Conservation (phyloP, 2,329 filamentous ascomycete species). For the Colletotrichum simmondsii region DNA sequence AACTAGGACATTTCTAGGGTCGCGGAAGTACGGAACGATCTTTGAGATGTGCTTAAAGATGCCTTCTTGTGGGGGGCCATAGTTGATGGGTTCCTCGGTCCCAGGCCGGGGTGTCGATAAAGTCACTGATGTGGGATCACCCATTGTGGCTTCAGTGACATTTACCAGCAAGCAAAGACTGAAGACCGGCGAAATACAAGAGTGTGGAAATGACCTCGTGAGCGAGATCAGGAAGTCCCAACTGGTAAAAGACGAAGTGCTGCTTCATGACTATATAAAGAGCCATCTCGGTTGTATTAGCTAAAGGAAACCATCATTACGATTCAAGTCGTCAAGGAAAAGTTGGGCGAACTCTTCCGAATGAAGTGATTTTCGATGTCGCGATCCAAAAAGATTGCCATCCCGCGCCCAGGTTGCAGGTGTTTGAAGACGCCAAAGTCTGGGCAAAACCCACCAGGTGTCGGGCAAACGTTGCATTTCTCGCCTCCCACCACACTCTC, state of each 20-base stretch:
- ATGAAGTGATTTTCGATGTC: conserved; percentile 19
- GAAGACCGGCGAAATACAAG: background rate
- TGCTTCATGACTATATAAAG: conserved; percentile 23
- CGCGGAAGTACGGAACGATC: conserved; percentile 41
- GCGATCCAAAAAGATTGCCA: conserved; percentile 11
- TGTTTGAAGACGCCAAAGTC: conserved; percentile 22
- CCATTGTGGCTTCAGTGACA: conserved; percentile 2
- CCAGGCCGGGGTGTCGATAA: background rate
- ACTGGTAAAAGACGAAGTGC: background rate
- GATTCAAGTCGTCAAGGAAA: background rate
- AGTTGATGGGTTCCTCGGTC: conserved; percentile 12
- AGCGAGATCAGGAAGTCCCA: background rate
- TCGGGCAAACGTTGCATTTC: background rate
- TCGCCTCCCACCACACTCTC: background rate
- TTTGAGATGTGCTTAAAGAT: conserved; percentile 34
- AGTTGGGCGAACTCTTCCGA: background rate
- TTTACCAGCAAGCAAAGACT: background rate
- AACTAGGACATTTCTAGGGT: conserved; percentile 46
- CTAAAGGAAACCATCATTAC: background rate
- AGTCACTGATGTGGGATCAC: conserved; percentile 6
- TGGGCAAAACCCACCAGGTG: conserved; percentile 26
- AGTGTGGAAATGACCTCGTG: background rate
- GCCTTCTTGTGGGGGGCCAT: conserved; percentile 27
- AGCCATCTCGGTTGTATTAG: background rate
- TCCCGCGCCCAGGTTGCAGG: conserved; percentile 5